A percentile compares a stretch with the other conserved stretches of the same genome.
phyloP scores from a whole-genome alignment of 192 early-diverging fungal species.

The Linnemannia zychae region DNA sequence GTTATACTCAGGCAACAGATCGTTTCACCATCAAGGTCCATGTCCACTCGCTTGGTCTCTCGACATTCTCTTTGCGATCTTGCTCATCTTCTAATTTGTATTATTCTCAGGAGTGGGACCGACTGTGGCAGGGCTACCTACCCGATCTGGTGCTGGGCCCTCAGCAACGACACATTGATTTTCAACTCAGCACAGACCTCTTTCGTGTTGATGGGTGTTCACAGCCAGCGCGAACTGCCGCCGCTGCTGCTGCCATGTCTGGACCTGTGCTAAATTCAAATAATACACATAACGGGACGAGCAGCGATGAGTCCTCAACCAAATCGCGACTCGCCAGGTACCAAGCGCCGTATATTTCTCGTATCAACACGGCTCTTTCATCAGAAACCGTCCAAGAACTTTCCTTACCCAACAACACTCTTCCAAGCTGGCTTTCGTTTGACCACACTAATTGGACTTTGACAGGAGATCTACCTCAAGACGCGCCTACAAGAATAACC shows the following conservation, averaged over 20 bases:
- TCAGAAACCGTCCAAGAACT: conserved; percentile 4
- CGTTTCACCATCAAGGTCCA: conserved; percentile 16
- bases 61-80: conserved; percentile 5
- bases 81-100: conserved; percentile 4
- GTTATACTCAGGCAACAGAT: conserved; percentile 14
- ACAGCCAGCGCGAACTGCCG: background rate
- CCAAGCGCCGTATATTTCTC: background rate
- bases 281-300: background rate
- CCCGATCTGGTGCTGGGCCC: conserved; percentile 10
- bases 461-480: background rate
- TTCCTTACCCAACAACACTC: background rate
- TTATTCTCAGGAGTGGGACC: background rate
- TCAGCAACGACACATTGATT: background rate
- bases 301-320: background rate
- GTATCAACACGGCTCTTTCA: background rate
- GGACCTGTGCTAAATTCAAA: background rate
- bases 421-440: conserved; percentile 20
- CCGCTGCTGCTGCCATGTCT: background rate
- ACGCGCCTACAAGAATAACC: background rate
- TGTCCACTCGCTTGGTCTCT: conserved; percentile 2
- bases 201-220: conserved; percentile 17
- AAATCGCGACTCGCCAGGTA: background rate
- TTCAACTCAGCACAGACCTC: background rate
- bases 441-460: background rate
- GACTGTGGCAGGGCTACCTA: background rate